phyloP scores from a whole-genome alignment of 805 yeast genomes.

The Lachancea waltii region DNA sequence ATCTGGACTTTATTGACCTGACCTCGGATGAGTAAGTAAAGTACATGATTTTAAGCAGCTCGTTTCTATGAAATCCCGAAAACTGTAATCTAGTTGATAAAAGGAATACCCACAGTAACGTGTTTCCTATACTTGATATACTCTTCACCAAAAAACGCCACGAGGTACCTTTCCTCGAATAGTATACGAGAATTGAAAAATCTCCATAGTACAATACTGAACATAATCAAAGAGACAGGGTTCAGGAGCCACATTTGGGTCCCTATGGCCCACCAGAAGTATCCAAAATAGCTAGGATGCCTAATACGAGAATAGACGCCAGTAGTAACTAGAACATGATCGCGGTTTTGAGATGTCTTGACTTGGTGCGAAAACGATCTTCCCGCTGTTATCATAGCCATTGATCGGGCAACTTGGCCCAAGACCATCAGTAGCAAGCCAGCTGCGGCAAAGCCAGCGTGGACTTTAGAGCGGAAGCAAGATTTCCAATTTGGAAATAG shows the following conservation, averaged over 20 bases:
- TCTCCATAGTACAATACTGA: constrained; percentile 50
- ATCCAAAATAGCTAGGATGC: constrained; percentile 91
- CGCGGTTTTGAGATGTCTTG: constrained; percentile 42
- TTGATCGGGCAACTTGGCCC: constrained; percentile 66
- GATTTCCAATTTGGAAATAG: constrained; percentile 37
- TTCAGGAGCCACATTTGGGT: constrained; percentile 67
- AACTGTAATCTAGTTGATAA: constrained; percentile 29
- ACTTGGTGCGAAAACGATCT: constrained; percentile 79
- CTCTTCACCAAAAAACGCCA: constrained; percentile 63
- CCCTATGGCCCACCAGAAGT: constrained; percentile 90
- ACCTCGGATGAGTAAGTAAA: constrained; percentile 17
- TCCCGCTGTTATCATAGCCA: constrained; percentile 86
- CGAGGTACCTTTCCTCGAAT: constrained; percentile 62
- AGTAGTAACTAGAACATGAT: constrained; percentile 62
- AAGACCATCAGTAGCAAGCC: constrained; percentile 45
- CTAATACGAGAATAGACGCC: constrained; percentile 66
- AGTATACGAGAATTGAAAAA: constrained; percentile 66
- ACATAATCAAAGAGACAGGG: constrained; percentile 50
- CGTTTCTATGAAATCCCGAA: too few species aligned
- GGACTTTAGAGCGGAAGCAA: constrained; percentile 2
- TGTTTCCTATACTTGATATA: constrained; percentile 47
- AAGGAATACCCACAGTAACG: constrained; percentile 62
- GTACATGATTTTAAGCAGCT: too few species aligned
- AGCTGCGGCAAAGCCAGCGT: constrained; percentile 18
- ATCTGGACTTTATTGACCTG: constrained; percentile 22